A percentile compares a stretch with the other conserved stretches of the same genome.
Conservation (phyloP, 169 alveolate species). For the Condylostoma magnum region DNA sequence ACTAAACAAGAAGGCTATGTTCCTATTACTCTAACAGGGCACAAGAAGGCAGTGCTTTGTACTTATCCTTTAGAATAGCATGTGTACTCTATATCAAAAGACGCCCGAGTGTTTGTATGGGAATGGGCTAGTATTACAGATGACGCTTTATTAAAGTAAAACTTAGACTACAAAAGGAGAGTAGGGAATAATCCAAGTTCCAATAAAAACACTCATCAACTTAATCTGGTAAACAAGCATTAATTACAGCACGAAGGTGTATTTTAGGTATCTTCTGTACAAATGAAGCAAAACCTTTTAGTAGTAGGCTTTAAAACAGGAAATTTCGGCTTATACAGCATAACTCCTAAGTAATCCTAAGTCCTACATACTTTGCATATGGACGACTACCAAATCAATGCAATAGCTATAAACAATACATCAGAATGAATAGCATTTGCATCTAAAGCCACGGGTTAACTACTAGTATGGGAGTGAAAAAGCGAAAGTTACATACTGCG, state of each 20-base stretch:
- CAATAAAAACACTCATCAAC: conserved; percentile 54
- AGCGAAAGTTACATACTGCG: conserved; percentile 95
- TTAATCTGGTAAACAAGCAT: conserved; percentile 71
- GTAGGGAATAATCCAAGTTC: conserved; percentile 42
- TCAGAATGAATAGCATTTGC: conserved; percentile 86
- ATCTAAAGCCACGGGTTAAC: conserved; percentile 65
- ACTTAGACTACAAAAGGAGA: conserved; percentile 57
- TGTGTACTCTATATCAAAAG: conserved; percentile 57
- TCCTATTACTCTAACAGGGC: conserved; percentile 77
- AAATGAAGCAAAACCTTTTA: conserved; percentile 48
- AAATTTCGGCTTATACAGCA: conserved; percentile 49
- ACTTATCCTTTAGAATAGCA: conserved; percentile 63
- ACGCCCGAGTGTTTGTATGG: conserved; percentile 79
- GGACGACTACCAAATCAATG: conserved; percentile 58
- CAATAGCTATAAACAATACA: conserved; percentile 61
- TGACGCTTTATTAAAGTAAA: conserved; percentile 50
- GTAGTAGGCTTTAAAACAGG: conserved; percentile 76
- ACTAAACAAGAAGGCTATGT: conserved; percentile 62
- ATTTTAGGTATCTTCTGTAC: conserved; percentile 43
- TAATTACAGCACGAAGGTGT: conserved; percentile 53
- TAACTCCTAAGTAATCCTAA: conserved; percentile 49
- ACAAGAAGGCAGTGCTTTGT: conserved; percentile 64
- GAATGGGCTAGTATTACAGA: conserved; percentile 73
- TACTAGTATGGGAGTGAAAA: conserved; percentile 99
- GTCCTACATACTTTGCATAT: conserved; percentile 66